Base-by-base conservation (phyloP, 2,329 filamentous ascomycete species). In the Emericellopsis atlantica region DNA sequence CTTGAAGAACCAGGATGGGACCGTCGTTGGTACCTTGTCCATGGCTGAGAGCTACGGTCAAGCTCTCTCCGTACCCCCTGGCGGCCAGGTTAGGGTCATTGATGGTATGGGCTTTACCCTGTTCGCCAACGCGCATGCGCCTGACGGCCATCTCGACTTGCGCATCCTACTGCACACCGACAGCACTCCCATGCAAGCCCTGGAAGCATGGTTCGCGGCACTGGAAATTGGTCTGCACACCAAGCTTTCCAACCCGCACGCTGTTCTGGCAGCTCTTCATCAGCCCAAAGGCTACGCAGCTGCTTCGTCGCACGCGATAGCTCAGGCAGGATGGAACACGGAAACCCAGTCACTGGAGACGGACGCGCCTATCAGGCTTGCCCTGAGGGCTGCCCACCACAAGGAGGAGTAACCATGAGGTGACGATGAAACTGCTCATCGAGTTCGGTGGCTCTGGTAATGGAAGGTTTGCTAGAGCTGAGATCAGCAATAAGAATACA, bases 41-140 rank as follows among this genome's bases (percentile, higher is more conserved):
- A 66, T 57, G 41, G 64, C 65, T 0, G 44, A 48, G 6, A 65
- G 53, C 43, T 74, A 70, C 44, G 57, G 54, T 31, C 56, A 67
- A 15, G 56, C 58, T 10, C 15, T 22, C 4, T 16, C 21, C 6
- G 16, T 26, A 10, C 22, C 23, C 5, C 15, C 9, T 6, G 40
- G 33, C 24, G 26, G 18, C n/a, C 33, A 26, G 6, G 7, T 15
- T 14, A 22, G 21, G 24, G 48, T 56, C 6, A 44, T 58, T 2
- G 57, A 61, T 34, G 55, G 58, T 5, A 38, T 47, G 3, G 48
- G 48, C 36, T 50, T 54, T 35, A 57, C 52, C 8, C 48, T 51
- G 1, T 56, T 61, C 26, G 45, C 62, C 15, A 52, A 51, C 12
- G 41, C 42, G 14, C 40, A 34, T 9, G 38, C 36, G 6, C 4